These are phyloP conservation scores for Phytophthora citrophthora DNA, from an alignment of 352 stramenopile genomes.

Conservation along the genomic window DNA sequence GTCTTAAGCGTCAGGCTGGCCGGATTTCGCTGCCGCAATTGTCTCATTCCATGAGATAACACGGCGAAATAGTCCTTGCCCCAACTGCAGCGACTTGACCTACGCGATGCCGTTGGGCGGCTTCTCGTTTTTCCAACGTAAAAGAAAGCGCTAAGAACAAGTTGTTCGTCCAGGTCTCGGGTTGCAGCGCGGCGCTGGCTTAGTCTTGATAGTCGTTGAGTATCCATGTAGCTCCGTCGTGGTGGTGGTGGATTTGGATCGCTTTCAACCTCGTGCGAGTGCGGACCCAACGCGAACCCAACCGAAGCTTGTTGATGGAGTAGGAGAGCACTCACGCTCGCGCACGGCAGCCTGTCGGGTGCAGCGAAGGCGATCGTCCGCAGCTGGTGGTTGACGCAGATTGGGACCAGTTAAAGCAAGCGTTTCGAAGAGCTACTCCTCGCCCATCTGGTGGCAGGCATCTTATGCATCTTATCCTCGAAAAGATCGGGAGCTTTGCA, in stretches of 20 bases:
- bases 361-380: slow-evolving; percentile 1
- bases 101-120: slow-evolving; percentile 17
- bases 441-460: slow-evolving; percentile 14
- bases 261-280: too few species aligned
- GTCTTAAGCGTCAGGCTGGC: neutral
- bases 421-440: slow-evolving; percentile 14
- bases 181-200: neutral
- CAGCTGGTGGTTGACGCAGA: slow-evolving; percentile 5
- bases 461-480: slow-evolving; percentile 12
- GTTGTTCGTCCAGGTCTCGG: neutral
- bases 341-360: slow-evolving; percentile 7
- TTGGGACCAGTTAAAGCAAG: slow-evolving; percentile 29
- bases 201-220: slow-evolving; percentile 20
- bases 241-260: too few species aligned
- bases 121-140: neutral
- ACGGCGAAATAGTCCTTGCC: slow-evolving; percentile 5
- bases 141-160: slow-evolving; percentile 16
- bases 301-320: slow-evolving; percentile 1
- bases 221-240: neutral
- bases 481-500: slow-evolving; percentile 16
- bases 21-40: slow-evolving; percentile 19
- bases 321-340: slow-evolving; percentile 6
- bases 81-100: slow-evolving; percentile 12
- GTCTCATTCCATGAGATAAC: slow-evolving; percentile 18
- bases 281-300: neutral